A percentile compares a stretch with the other conserved stretches of the same genome.
Conservation (phyloP, 2,329 filamentous ascomycete genomes). For the Diaporthe australafricana region DNA sequence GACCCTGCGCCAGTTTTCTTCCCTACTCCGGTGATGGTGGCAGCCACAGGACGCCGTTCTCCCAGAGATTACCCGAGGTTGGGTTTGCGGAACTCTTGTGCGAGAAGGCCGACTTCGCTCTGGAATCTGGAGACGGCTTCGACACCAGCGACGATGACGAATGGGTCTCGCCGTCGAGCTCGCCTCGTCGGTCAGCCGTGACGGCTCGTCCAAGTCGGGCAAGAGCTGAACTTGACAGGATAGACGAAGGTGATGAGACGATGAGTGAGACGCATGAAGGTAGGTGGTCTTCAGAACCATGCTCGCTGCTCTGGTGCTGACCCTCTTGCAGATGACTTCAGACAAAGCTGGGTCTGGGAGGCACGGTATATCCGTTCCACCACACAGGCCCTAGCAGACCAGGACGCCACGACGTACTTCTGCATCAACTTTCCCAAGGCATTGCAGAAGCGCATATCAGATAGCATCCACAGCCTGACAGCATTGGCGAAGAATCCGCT, state of each 20-base stretch:
- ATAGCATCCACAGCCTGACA: slow-evolving; percentile 31
- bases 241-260: slow-evolving; percentile 6
- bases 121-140: not conserved
- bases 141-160: slow-evolving; percentile 19
- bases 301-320: not conserved
- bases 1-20: slow-evolving; percentile 21
- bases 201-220: slow-evolving; percentile 5
- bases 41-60: not conserved
- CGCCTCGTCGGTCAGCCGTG: slow-evolving; percentile 22
- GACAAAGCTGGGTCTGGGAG: slow-evolving; percentile 35
- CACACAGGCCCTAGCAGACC: slow-evolving; percentile 31
- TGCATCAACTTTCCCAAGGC: slow-evolving; percentile 30
- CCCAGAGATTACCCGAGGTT: not conserved
- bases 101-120: slow-evolving; percentile 18
- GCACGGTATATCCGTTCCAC: slow-evolving; percentile 31
- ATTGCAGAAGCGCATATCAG: slow-evolving; percentile 31
- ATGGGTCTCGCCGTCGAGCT: slow-evolving; percentile 32
- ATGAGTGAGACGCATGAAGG: not conserved
- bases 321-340: slow-evolving; percentile 8
- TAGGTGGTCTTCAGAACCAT: not conserved
- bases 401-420: slow-evolving; percentile 33
- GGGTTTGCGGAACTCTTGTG: slow-evolving; percentile 27
- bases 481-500: slow-evolving; percentile 34
- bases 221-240: not conserved
- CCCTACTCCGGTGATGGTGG: not conserved